Percentiles rank a stretch among this genome's conserved stretches.
Evolutionary conservation across 2,329 filamentous ascomycete species (phyloP).

Genomic region (Pseudogymnoascus sp.): DNA sequence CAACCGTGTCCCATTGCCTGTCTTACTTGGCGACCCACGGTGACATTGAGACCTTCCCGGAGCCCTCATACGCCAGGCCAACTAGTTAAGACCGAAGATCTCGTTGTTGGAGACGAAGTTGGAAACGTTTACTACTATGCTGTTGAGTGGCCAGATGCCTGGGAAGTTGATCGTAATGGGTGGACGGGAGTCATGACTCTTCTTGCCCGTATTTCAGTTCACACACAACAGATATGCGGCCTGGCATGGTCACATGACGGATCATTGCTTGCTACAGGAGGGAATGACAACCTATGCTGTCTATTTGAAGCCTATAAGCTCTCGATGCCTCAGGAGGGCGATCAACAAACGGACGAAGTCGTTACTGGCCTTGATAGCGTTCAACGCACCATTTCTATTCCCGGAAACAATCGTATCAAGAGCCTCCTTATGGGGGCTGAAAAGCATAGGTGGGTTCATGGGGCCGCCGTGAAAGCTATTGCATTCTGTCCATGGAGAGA

Average conservation of each 20-base stretch:
- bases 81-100: conserved; percentile 63
- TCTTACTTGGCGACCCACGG: conserved; percentile 67
- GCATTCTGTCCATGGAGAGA: conserved; percentile 94
- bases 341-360: conserved; percentile 14
- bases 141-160: conserved; percentile 69
- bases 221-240: conserved; percentile 86
- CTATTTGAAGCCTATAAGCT: conserved; percentile 52
- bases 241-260: conserved; percentile 79
- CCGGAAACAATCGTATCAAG: conserved; percentile 30
- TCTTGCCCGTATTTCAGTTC: conserved; percentile 66
- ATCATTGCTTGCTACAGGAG: conserved; percentile 71
- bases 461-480: conserved; percentile 89
- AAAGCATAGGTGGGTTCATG: conserved; percentile 67
- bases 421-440: conserved; percentile 47
- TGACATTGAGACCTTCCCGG: conserved; percentile 42
- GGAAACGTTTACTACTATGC: conserved; percentile 83
- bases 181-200: conserved; percentile 75
- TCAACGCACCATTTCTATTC: conserved; percentile 19
- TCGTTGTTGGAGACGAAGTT: conserved; percentile 75
- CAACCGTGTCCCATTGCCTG: conserved; percentile 69
- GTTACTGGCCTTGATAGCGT: conserved; percentile 22
- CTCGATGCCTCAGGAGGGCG: background rate
- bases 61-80: conserved; percentile 36
- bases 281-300: conserved; percentile 84
- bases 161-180: conserved; percentile 52